A percentile compares a stretch with the other conserved stretches of the same genome.
These are phyloP conservation scores for Bertia moriformis DNA, from an alignment of 2,329 filamentous ascomycete species.

Conservation along the genomic window DNA sequence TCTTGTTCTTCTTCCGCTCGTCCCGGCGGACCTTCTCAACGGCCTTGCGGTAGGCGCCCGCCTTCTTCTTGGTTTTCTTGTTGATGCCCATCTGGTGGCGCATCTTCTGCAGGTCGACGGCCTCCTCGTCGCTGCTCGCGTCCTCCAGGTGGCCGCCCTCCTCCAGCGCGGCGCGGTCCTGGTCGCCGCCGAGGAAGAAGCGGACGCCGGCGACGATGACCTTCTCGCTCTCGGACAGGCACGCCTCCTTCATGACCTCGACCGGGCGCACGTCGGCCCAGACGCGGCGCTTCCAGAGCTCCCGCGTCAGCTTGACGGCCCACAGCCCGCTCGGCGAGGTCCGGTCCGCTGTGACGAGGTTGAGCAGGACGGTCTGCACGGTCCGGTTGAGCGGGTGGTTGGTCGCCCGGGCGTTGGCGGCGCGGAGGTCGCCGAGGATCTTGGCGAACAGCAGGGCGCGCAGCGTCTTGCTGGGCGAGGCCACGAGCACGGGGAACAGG, in stretches of 20 bases:
- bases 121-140: conserved; percentile 70
- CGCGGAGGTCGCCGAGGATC: conserved; percentile 79
- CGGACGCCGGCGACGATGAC: conserved; percentile 73
- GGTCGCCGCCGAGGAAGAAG: conserved; percentile 92
- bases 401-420: conserved; percentile 70
- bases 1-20: conserved; percentile 75
- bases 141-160: not conserved
- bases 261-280: conserved; percentile 92
- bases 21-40: conserved; percentile 67
- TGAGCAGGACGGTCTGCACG: conserved; percentile 85
- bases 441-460: conserved; percentile 75
- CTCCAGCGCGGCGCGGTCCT: conserved; percentile 75
- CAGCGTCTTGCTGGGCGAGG: conserved; percentile 79
- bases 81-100: conserved; percentile 81
- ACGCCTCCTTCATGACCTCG: conserved; percentile 95
- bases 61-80: conserved; percentile 87
- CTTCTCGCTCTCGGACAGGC: conserved; percentile 81
- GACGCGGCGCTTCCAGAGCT: conserved; percentile 90
- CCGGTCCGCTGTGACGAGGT: conserved; percentile 74
- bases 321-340: conserved; percentile 77
- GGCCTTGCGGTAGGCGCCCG: conserved; percentile 65
- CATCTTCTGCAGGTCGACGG: conserved; percentile 64
- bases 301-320: conserved; percentile 88
- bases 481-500: conserved; percentile 82
- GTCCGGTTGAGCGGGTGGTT: conserved; percentile 90